Evolutionary conservation across 352 stramenopile species (phyloP).

Genomic region (Phytophthora uliginosa): DNA sequence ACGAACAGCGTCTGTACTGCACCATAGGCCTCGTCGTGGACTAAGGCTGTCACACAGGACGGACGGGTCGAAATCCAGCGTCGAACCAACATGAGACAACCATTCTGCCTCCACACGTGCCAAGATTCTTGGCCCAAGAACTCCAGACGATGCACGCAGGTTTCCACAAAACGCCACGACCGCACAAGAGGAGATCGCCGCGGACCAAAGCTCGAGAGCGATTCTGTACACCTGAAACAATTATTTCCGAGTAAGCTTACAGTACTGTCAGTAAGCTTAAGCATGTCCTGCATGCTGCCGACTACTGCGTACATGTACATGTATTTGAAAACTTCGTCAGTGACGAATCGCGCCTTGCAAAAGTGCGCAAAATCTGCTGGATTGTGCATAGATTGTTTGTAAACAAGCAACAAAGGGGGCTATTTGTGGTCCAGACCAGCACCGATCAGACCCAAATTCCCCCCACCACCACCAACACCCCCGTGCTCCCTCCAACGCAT

Average conservation of each 20-base stretch:
- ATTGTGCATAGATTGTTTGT: neutral
- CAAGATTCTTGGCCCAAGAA: neutral
- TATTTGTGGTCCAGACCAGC: neutral
- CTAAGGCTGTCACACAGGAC: no score
- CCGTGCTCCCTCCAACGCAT: neutral
- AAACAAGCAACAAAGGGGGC: neutral
- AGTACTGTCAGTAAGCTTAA: neutral
- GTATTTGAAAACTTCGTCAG: neutral
- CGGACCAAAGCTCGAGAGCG: neutral
- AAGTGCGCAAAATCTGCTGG: conserved; percentile 3
- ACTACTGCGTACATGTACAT: neutral
- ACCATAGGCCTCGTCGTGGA: no score
- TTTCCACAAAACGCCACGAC: neutral
- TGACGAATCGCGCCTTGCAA: no score
- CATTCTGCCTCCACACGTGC: neutral
- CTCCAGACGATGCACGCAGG: neutral
- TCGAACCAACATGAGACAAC: neutral
- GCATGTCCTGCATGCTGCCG: neutral
- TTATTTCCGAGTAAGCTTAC: no score
- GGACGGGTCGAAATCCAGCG: no score
- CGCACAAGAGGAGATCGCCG: neutral
- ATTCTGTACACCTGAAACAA: neutral
- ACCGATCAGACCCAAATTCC: neutral
- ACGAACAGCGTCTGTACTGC: no score
- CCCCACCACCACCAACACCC: neutral